phyloP scores from a whole-genome alignment of 2,329 filamentous ascomycete species.

The Cytospora paraplurivora region DNA sequence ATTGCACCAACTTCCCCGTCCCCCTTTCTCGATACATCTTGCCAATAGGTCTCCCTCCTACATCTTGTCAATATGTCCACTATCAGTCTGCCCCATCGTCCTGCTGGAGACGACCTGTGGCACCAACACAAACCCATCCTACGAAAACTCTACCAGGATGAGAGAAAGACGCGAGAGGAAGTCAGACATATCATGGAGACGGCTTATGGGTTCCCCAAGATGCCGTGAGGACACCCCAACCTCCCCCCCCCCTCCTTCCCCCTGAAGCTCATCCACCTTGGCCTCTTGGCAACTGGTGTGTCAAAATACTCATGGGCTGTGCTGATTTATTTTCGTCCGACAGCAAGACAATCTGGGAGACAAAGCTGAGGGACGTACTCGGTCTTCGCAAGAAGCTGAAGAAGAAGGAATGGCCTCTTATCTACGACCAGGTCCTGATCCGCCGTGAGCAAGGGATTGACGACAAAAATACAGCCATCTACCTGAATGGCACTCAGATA shows the following conservation, averaged over 20 bases:
- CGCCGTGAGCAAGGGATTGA: neutral
- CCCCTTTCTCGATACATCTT: no score
- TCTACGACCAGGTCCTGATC: neutral
- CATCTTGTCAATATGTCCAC: neutral
- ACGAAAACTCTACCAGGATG: conserved; percentile 1
- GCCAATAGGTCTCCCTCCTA: no score
- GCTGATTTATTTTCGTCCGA: neutral
- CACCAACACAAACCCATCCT: neutral
- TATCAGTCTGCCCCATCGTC: no score
- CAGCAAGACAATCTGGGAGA: neutral
- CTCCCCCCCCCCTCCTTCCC: neutral
- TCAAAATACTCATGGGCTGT: neutral
- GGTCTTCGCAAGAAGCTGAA: conserved; percentile 5
- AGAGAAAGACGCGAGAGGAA: conserved; percentile 10
- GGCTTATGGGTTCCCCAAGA: neutral
- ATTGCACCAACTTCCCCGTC: no score
- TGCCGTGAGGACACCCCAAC: no score
- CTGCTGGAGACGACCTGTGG: neutral
- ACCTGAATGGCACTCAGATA: conserved; percentile 1
- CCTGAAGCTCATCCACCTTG: neutral
- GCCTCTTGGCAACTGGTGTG: neutral
- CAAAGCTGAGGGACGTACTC: neutral
- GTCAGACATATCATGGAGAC: conserved; percentile 13
- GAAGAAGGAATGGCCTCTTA: neutral
- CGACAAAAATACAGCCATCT: neutral